Conservation (phyloP, 2,329 filamentous ascomycete genomes). For the Epichloe bromicola region DNA sequence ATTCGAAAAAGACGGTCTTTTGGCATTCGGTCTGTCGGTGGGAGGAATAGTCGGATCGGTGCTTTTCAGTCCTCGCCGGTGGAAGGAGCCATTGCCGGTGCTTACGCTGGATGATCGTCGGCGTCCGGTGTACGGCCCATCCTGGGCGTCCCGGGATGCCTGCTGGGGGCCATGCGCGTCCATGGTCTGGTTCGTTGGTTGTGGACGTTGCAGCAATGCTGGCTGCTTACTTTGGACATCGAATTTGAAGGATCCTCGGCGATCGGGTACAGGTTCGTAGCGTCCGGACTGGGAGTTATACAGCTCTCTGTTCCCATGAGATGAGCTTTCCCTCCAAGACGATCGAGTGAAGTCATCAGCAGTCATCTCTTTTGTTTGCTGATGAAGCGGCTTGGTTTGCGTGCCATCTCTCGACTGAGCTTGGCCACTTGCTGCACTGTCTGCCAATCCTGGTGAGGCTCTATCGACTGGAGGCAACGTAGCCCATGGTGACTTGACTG, state of each 20-base stretch:
- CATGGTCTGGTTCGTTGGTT: slow-evolving; percentile 51
- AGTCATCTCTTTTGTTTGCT: slow-evolving; percentile 66
- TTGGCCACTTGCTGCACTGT: slow-evolving; percentile 34
- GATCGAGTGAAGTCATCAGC: slow-evolving; percentile 86
- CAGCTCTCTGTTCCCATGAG: slow-evolving; percentile 56
- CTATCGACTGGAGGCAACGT: slow-evolving; percentile 74
- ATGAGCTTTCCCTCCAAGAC: slow-evolving; percentile 64
- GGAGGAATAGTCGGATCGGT: slow-evolving; percentile 28
- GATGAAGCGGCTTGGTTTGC: slow-evolving; percentile 39
- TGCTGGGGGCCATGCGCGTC: slow-evolving; percentile 85
- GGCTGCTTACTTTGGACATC: slow-evolving; percentile 59
- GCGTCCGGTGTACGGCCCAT: slow-evolving; percentile 57
- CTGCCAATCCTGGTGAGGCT: slow-evolving; percentile 54
- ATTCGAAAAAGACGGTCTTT: slow-evolving; percentile 36
- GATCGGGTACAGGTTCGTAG: slow-evolving; percentile 77
- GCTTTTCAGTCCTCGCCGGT: slow-evolving; percentile 39
- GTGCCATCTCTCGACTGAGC: slow-evolving; percentile 40
- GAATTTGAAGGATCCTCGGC: slow-evolving; percentile 55
- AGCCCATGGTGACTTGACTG: slow-evolving; percentile 87
- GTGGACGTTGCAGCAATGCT: slow-evolving; percentile 63
- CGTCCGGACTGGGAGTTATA: slow-evolving; percentile 93
- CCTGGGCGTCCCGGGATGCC: slow-evolving; percentile 55
- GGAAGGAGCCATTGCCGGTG: slow-evolving; percentile 62
- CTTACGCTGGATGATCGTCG: slow-evolving; percentile 87
- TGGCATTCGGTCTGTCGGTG: slow-evolving; percentile 29